phyloP scores from a whole-genome alignment of 2,329 filamentous ascomycete genomes.

The Erysiphe pulchra region DNA sequence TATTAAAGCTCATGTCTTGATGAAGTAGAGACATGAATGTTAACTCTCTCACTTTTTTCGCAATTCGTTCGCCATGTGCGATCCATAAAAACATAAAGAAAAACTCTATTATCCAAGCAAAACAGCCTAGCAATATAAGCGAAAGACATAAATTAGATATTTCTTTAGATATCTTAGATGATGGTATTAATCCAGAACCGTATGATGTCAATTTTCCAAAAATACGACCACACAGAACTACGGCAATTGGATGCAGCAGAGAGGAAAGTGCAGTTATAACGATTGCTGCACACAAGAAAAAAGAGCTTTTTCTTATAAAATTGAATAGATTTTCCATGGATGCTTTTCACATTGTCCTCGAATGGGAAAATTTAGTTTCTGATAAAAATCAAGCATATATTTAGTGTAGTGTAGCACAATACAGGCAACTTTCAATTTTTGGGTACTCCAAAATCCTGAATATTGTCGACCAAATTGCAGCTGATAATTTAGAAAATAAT shows the following conservation, averaged over 20 bases:
- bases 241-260: slow-evolving; percentile 34
- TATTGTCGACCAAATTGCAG: too few species aligned
- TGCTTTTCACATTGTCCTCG: too few species aligned
- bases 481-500: too few species aligned
- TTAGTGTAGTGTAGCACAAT: too few species aligned
- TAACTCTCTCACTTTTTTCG: slow-evolving; percentile 31
- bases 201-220: slow-evolving; percentile 47
- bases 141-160: slow-evolving; percentile 35
- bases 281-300: slow-evolving; percentile 26
- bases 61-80: slow-evolving; percentile 58
- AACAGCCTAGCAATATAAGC: slow-evolving; percentile 34
- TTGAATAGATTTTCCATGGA: slow-evolving; percentile 15
- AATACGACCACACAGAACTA: slow-evolving; percentile 47
- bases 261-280: slow-evolving; percentile 32
- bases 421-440: too few species aligned
- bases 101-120: slow-evolving; percentile 40
- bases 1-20: slow-evolving; percentile 64
- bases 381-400: too few species aligned
- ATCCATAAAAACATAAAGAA: slow-evolving; percentile 47
- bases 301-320: slow-evolving; percentile 21
- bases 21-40: slow-evolving; percentile 44
- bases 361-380: too few species aligned
- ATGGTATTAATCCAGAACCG: slow-evolving; percentile 26
- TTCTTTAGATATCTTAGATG: slow-evolving; percentile 24
- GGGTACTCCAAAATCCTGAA: too few species aligned